Evolutionary conservation across 371 early-diverging fungal species (phyloP), one percentile per base, ranked within the genome.

Genomic region (Lichtheimia corymbifera): DNA sequence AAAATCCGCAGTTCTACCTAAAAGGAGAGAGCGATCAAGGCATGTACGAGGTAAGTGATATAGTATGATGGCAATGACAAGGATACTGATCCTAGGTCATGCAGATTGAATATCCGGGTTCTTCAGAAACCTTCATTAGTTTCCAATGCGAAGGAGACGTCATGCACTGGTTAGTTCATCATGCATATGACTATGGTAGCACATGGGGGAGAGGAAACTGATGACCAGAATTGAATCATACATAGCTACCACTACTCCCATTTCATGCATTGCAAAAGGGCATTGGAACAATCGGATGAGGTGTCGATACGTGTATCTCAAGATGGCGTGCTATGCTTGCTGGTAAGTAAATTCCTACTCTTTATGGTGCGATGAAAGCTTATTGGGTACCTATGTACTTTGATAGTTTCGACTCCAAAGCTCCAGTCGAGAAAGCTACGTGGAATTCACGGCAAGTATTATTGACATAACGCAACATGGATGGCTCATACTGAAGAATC

Each of bases 191-290:
- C 20, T 43, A 47, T 24, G 17, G 27, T 13, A 6, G 17, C 15
- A 11, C 35, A 40, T 41, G 15, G 45, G 4, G 35, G 30, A 15
- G 45, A 3, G 35, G 30, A 15, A 28, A 35, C 35, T 35, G 35
- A 50, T 55, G 30, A 20, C 20, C 44, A 5, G 27, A 17, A 55
- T 45, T 35, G 17, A 30, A 41, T 42, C 30, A 5, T 24, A 18
- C 14, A 18, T 70, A 79, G 80, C 17, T 79, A 79, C 52, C 59
- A 58, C 12, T 74, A 61, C 50, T 41, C 67, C 5, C 70, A 79
- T 50, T 65, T 79, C 11, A 57, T 59, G 12, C 60, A 59, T 7
- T 76, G 74, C 41, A 65, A 56, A 20, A 72, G 68, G 58, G 73
- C 77, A 0, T 47, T 79, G 7, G 77, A 71, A 24, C 55, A 67